Conservation (phyloP, 1,284 basidiomycete species). For the Tylopilus orsonianus region DNA sequence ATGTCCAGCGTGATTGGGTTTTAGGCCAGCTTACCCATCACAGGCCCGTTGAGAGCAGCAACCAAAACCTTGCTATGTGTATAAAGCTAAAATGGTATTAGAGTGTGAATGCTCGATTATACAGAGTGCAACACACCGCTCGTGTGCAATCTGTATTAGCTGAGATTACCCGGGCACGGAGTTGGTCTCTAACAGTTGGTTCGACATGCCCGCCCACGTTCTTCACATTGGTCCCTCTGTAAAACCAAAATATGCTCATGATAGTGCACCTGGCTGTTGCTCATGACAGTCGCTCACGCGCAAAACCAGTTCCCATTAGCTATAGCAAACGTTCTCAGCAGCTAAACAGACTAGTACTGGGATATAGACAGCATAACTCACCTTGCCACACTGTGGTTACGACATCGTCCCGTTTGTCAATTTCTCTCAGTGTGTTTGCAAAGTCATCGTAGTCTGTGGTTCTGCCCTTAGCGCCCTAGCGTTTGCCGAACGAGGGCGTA, state of each 20-base stretch:
- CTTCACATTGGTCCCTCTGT: conserved; percentile 58
- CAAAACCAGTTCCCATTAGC: conserved; percentile 72
- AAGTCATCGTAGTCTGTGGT: conserved; percentile 60
- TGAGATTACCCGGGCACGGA: conserved; percentile 43
- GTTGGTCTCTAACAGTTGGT: conserved; percentile 42
- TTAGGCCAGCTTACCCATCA: conserved; percentile 50
- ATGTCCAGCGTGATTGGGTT: not conserved
- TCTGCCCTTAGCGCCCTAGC: not conserved
- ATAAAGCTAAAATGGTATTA: conserved; percentile 46
- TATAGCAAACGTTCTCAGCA: conserved; percentile 24
- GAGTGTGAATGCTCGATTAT: not conserved
- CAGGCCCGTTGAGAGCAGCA: conserved; percentile 70
- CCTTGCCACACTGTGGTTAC: conserved; percentile 69
- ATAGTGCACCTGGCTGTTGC: not conserved
- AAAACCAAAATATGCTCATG: not conserved
- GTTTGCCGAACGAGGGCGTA: not conserved
- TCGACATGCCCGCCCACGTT: not conserved
- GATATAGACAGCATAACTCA: conserved; percentile 24
- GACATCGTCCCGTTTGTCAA: conserved; percentile 62
- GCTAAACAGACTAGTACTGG: not conserved
- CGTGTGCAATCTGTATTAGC: conserved; percentile 60
- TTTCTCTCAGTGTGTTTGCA: conserved; percentile 53
- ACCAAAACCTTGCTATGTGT: conserved; percentile 65
- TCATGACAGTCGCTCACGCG: conserved; percentile 46
- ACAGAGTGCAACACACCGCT: conserved; percentile 46